phyloP scores from a whole-genome alignment of 1,139 yeast species.

The Suhomyces bokatorum region DNA sequence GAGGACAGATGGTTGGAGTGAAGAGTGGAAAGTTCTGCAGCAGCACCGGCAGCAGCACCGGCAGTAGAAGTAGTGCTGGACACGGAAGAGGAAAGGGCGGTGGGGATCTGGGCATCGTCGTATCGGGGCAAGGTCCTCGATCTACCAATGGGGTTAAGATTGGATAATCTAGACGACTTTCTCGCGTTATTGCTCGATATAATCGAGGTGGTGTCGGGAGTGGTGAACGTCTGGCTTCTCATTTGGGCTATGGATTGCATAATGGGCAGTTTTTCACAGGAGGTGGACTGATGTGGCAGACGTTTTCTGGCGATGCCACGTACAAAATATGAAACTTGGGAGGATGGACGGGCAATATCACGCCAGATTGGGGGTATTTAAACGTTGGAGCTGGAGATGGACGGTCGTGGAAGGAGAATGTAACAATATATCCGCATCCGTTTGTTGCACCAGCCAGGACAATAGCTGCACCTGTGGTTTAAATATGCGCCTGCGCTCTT shows the following conservation, averaged over 20 bases:
- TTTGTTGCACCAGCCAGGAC: slow-evolving; percentile 2
- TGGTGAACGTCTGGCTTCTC: slow-evolving; percentile 16
- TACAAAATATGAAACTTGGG: neutral
- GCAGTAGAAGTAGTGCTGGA: slow-evolving; percentile 2
- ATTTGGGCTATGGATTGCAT: slow-evolving; percentile 19
- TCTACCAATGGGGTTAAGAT: slow-evolving; percentile 16
- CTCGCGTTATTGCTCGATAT: slow-evolving; percentile 8
- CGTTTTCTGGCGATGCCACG: neutral
- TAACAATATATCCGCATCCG: slow-evolving; percentile 9
- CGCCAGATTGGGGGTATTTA: slow-evolving; percentile 5
- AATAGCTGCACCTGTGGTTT: neutral
- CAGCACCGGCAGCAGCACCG: no score
- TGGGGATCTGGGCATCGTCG: slow-evolving; percentile 4
- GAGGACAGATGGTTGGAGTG: slow-evolving; percentile 11
- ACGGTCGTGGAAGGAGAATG: slow-evolving; percentile 4
- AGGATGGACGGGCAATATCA: neutral
- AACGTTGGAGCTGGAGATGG: neutral
- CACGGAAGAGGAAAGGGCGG: neutral
- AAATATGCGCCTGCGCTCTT: neutral
- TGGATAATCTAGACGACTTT: slow-evolving; percentile 16
- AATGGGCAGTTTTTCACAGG: slow-evolving; percentile 5
- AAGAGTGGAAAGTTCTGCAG: neutral
- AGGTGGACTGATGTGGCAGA: slow-evolving; percentile 2
- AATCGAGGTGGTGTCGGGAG: slow-evolving; percentile 10
- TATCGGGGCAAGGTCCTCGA: slow-evolving; percentile 14